Percentiles rank a stretch among this genome's conserved stretches.
These are phyloP conservation scores for Kwoniella bestiolae DNA, from an alignment of 768 basidiomycete genomes.

Conservation along the genomic window DNA sequence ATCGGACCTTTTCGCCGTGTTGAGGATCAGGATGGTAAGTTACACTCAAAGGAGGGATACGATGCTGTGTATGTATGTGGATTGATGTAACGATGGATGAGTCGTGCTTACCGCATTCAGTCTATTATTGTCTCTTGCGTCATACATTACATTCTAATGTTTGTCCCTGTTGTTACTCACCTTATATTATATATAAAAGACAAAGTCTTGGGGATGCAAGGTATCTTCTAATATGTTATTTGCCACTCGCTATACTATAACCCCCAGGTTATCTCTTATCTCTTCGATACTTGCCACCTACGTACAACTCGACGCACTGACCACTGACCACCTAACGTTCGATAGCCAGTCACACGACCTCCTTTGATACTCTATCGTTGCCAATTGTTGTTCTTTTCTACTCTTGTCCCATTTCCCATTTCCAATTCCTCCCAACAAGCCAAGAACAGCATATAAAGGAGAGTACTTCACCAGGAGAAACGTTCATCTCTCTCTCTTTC, in stretches of 20 bases:
- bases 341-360: slow-evolving; percentile 6
- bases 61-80: too few relatives aligned
- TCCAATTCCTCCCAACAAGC: not conserved
- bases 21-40: too few relatives aligned
- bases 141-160: not conserved
- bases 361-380: not conserved
- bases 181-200: too few relatives aligned
- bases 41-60: too few relatives aligned
- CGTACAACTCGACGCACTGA: not conserved
- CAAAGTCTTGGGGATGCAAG: not conserved
- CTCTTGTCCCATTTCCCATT: too few relatives aligned
- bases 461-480: not conserved
- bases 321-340: not conserved
- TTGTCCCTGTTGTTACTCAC: too few relatives aligned
- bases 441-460: not conserved
- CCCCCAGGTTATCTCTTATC: not conserved
- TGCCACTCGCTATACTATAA: not conserved
- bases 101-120: not conserved
- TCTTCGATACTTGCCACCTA: not conserved
- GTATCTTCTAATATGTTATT: not conserved
- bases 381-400: not conserved
- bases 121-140: not conserved
- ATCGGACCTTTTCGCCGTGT: not conserved
- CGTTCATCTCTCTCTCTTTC: not conserved
- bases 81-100: too few relatives aligned